These are phyloP conservation scores for Phoenix roebelenii DNA, from an alignment of 176 grass and related monocot species.

Conservation along the genomic window DNA sequence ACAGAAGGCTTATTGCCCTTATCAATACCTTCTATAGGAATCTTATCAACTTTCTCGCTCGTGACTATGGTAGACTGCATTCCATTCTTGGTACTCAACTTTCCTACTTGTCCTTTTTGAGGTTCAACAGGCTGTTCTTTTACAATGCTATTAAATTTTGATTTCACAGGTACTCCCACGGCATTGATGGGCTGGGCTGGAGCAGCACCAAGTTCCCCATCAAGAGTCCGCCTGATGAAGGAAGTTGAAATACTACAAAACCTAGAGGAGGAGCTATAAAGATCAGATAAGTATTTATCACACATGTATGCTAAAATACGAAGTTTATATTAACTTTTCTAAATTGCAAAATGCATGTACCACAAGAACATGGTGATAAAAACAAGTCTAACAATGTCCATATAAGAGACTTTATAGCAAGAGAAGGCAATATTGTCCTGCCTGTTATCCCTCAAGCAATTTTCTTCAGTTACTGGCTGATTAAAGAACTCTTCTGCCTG, in stretches of 20 bases:
- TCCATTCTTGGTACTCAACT: conserved; percentile 25
- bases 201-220: conserved; percentile 35
- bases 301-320: not conserved
- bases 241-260: conserved; percentile 84
- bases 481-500: conserved; percentile 88
- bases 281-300: conserved; percentile 3
- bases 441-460: conserved; percentile 99
- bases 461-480: conserved; percentile 49
- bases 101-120: conserved; percentile 24
- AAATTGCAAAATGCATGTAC: too few species aligned
- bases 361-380: too few species aligned
- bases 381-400: too few species aligned
- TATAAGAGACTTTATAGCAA: not conserved
- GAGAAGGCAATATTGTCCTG: conserved; percentile 12
- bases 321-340: too few species aligned
- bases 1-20: conserved; percentile 28
- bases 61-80: not conserved
- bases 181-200: conserved; percentile 33
- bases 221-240: conserved; percentile 50
- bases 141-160: conserved; percentile 39
- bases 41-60: conserved; percentile 41
- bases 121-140: conserved; percentile 48
- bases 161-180: conserved; percentile 2
- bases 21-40: conserved; percentile 19
- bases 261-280: conserved; percentile 27